These are phyloP conservation scores for Cordyceps fumosorosea DNA, from an alignment of 2,329 filamentous ascomycete genomes.

Conservation along the genomic window DNA sequence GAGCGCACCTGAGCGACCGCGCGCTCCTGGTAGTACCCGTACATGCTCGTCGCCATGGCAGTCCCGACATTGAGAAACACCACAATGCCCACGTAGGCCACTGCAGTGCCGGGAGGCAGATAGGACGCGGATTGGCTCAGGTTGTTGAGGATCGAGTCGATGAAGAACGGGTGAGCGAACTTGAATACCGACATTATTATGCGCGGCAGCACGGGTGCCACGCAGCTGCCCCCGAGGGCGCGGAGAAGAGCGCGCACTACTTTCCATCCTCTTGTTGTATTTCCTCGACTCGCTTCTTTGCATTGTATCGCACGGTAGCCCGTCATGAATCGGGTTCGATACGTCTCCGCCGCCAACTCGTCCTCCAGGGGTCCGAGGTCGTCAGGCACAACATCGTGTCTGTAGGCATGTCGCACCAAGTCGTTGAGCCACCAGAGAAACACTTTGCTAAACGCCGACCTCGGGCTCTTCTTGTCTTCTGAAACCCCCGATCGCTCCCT, in stretches of 20 bases:
- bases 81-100: background rate
- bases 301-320: background rate
- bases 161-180: constrained; percentile 7
- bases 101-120: background rate
- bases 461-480: background rate
- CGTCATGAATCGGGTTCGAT: background rate
- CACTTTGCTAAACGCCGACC: background rate
- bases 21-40: constrained; percentile 6
- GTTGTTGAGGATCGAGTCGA: background rate
- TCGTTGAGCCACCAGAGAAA: constrained; percentile 10
- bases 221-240: background rate
- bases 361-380: constrained; percentile 4
- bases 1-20: background rate
- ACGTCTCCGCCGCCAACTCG: background rate
- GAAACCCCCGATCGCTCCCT: no score
- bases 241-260: background rate
- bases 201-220: constrained; percentile 1
- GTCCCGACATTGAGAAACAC: constrained; percentile 2
- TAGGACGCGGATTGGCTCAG: background rate
- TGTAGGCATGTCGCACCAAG: constrained; percentile 2
- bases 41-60: background rate
- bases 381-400: background rate
- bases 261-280: background rate
- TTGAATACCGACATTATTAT: background rate
- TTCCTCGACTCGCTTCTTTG: background rate